Evolutionary conservation across 2,329 filamentous ascomycete species (phyloP), one percentile per base, ranked within the genome.

Genomic region (Fusarium sp.): DNA sequence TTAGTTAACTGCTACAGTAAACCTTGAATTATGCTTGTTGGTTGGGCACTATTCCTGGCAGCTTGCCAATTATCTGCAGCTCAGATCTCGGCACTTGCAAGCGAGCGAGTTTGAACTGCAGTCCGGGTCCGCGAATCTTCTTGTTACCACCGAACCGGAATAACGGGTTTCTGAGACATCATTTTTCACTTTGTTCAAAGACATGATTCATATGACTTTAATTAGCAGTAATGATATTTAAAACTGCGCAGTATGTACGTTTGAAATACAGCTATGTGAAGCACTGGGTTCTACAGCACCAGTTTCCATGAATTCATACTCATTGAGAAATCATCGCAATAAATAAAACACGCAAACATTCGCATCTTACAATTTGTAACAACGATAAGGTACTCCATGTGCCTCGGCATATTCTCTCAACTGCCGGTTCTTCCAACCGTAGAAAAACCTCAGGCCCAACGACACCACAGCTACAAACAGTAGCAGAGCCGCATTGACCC

Each of bases 401-500:
- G 68, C 72, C 63, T 72, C 69, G 1, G 77, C 76, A 44, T 77
- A 78, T 16, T 65, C 75, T 40, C 77, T 25, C 46, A 85, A 57
- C 62, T 71, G 69, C 63, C 75, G 76, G 53, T 86, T 86, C 76
- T 77, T 81, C 75, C 82, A 77, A 4, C 83, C 83, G 69, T 91
- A 91, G 71, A 86, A 90, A 18, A 85, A 29, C 55, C 88, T 81
- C 67, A 92, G 73, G 6, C 83, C 79, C 7, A 88, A 73, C 61
- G 87, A 85, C 3, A 87, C 87, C 1, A 81, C 82, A 2, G 85
- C 82, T 1, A 90, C 88, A 64, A 90, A 85, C 14, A 91, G 80
- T 42, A 91, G 73, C 70, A 91, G 77, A 13, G 73, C 88, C 4
- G 87, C 88, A 75, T 91, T 91, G 7, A 85, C 86, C 87, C 88